These are phyloP conservation scores for Vitis cinerea DNA, from an alignment of 164 flowering plant species.

Conservation along the genomic window DNA sequence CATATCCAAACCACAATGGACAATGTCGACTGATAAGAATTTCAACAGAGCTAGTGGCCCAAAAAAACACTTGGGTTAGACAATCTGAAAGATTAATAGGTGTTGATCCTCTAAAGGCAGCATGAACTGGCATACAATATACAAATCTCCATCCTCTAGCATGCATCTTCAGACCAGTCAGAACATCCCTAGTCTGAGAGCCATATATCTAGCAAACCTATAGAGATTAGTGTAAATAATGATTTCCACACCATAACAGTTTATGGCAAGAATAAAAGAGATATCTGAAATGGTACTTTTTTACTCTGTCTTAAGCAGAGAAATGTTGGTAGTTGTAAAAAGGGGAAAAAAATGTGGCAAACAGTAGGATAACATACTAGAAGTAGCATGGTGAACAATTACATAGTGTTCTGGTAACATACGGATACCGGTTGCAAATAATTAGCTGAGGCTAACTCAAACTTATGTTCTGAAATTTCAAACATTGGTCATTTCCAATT, in stretches of 20 bases:
- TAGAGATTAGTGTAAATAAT: no score
- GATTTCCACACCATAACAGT: no score
- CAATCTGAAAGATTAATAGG: conserved; percentile 54
- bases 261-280: no score
- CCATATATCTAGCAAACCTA: no score
- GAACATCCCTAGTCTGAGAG: no score
- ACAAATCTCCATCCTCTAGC: no score
- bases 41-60: conserved; percentile 48
- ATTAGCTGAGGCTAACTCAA: background rate
- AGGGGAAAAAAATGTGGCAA: background rate
- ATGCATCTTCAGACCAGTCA: no score
- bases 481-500: background rate
- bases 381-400: background rate
- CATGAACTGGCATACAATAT: conserved; percentile 3
- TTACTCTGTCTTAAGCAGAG: background rate
- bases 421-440: background rate
- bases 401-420: background rate
- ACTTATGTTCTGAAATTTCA: background rate
- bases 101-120: conserved; percentile 50
- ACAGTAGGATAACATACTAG: background rate
- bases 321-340: background rate
- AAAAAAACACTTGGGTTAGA: conserved; percentile 44
- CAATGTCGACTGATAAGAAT: conserved; percentile 49
- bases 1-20: conserved; percentile 51
- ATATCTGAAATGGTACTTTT: no score